Evolutionary conservation across 1,284 basidiomycete species (phyloP).

Genomic region (Neolentinus lepideus): DNA sequence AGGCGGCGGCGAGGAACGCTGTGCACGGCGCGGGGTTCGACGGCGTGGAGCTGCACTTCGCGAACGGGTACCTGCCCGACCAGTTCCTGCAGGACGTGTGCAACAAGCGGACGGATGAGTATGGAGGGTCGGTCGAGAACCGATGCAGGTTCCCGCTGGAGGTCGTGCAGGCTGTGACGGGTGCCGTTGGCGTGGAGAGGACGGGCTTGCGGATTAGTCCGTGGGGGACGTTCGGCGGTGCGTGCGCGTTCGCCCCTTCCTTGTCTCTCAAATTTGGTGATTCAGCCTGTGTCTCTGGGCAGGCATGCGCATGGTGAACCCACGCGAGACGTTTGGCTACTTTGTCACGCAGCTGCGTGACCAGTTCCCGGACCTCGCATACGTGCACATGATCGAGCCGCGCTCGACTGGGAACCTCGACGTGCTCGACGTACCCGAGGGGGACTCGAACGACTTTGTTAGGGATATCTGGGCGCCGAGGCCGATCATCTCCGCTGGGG

Average conservation of each 20-base stretch:
- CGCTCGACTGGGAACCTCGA: constrained; percentile 18
- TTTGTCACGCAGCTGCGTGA: constrained; percentile 24
- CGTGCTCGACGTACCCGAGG: constrained; percentile 4
- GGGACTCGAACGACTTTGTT: constrained; percentile 28
- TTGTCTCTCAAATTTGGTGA: background rate
- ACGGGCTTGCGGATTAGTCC: background rate
- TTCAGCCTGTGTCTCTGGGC: no score
- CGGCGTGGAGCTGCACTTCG: constrained; percentile 6
- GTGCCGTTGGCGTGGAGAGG: background rate
- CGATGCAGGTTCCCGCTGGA: constrained; percentile 1
- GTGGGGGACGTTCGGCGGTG: background rate
- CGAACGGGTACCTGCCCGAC: constrained; percentile 20
- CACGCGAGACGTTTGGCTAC: constrained; percentile 31
- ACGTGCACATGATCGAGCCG: constrained; percentile 50
- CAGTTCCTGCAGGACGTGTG: constrained; percentile 16
- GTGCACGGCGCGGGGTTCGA: constrained; percentile 12
- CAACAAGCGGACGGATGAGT: constrained; percentile 40
- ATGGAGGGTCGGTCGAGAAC: constrained; percentile 16
- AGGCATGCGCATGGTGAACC: constrained; percentile 30
- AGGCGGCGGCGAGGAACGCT: constrained; percentile 20
- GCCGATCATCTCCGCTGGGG: constrained; percentile 25
- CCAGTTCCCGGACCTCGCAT: constrained; percentile 43
- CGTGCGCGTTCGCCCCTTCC: background rate
- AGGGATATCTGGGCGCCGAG: constrained; percentile 26
- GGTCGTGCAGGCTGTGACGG: background rate